Conservation (phyloP, 2,329 filamentous ascomycete species). For the Celoporthe dispersa region DNA sequence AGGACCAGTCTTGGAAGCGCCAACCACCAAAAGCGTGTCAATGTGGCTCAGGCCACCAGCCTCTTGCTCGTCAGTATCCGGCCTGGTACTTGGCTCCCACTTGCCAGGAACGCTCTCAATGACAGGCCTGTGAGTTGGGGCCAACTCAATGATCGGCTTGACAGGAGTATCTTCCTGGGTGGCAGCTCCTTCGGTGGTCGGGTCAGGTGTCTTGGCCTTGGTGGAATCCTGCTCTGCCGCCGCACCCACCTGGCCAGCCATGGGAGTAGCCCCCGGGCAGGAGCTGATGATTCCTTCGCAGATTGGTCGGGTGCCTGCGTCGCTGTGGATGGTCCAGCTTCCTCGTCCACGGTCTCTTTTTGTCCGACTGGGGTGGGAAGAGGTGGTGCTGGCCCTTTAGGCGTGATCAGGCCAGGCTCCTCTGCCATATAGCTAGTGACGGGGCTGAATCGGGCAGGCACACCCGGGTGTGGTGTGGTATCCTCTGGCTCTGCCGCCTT, state of each 20-base stretch:
- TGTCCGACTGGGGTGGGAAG: not conserved
- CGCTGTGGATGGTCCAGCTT: not conserved
- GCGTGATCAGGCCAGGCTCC: not conserved
- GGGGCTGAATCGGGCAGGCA: not conserved
- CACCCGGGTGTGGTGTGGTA: not conserved
- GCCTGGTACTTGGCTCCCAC: not conserved
- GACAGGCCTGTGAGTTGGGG: not conserved
- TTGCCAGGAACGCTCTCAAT: not conserved
- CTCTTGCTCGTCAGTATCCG: not conserved
- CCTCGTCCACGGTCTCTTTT: not conserved
- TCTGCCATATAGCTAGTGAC: not conserved
- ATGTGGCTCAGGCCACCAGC: not conserved
- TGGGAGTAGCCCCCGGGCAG: not conserved
- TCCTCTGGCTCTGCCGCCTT: slow-evolving; percentile 3
- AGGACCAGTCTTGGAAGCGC: not conserved
- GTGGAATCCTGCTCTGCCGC: not conserved
- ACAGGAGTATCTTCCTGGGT: not conserved
- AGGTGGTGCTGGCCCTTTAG: not conserved
- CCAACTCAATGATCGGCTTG: not conserved
- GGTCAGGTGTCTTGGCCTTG: not conserved
- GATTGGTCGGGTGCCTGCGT: not conserved
- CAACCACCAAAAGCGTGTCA: not conserved
- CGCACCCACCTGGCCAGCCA: not conserved
- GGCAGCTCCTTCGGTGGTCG: not conserved
- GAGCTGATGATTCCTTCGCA: not conserved